Evolutionary conservation across 176 grass and related monocot genomes (phyloP).

Genomic region (Neostapfia colusana): DNA sequence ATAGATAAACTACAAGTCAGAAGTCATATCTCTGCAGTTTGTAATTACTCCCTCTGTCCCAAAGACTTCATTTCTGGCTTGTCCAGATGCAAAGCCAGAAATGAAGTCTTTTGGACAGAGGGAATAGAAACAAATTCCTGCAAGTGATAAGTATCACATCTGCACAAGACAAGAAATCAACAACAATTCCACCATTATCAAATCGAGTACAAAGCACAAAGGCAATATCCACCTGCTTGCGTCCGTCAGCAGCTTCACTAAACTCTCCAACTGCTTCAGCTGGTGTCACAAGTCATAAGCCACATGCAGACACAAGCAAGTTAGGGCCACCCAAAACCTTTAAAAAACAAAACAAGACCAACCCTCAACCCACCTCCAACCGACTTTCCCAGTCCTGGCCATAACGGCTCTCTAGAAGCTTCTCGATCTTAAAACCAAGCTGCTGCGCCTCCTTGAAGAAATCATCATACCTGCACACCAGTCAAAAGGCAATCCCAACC

Average conservation of each 20-base stretch:
- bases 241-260: conserved; percentile 60
- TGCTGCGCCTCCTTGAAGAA: conserved; percentile 77
- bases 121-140: neutral
- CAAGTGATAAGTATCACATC: neutral
- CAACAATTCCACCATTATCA: conserved; percentile 8
- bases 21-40: neutral
- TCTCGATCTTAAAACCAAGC: conserved; percentile 56
- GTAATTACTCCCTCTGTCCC: neutral
- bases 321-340: conserved; percentile 23
- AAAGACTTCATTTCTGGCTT: neutral
- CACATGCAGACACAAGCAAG: conserved; percentile 25
- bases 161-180: conserved; percentile 7
- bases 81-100: neutral
- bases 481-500: conserved; percentile 3
- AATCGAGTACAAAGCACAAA: neutral
- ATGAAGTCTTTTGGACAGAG: neutral
- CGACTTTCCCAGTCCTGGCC: conserved; percentile 74
- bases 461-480: conserved; percentile 50
- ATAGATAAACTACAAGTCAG: neutral
- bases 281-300: conserved; percentile 48
- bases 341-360: conserved; percentile 3
- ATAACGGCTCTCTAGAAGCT: conserved; percentile 48
- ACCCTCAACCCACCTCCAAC: conserved; percentile 54
- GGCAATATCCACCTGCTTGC: conserved; percentile 59
- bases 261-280: conserved; percentile 67